Base-by-base conservation (phyloP, 306 rosid species). In the Lagenaria siceraria region DNA sequence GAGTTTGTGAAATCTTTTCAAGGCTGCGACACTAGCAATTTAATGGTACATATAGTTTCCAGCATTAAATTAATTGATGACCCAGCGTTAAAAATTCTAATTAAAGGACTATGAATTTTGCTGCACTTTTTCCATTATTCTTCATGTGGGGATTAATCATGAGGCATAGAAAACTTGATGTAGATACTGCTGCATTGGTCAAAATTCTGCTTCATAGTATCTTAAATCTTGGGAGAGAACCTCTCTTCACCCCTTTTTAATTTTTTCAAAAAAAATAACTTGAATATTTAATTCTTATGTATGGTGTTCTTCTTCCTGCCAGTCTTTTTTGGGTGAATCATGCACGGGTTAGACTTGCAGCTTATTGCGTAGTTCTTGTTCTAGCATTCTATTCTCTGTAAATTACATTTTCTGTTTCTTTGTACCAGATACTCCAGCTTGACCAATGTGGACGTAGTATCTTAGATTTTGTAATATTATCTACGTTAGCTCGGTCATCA, bases 361-460 rank as follows among this genome's bases (percentile, higher is more conserved):
- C 17, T 49, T 72, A 1, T 49, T 72, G 25, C 6, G 8, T 48
- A 42, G 14, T 72, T 49, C 60, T 48, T 72, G 40, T 48, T 53
- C 9, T 33, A 33, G 78, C 52, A 40, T 54, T 76, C 65, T 55
- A 38, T 56, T 46, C 14, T 25, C 24, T 24, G 43, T 72, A 15
- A 70, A 46, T 24, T 4, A 49, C 8, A 27, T 56, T 33, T 55
- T 33, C 43, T 29, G 40, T 76, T 83, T 72, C 69, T 80, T 53
- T 83, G 85, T 59, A 79, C 75, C 81, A 95, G 98, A 91, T 86
- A 79, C 83, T 95, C 66, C 95, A 91, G 76, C 98, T 92, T 76
- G 89, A 89, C 83, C 88, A 83, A 52, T 90, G 98, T 80, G 97
- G 98, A 36, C 90, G 97, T 80, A 83, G 94, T 75, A 55, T 88